A percentile compares a stretch with the other conserved stretches of the same genome.
These are phyloP conservation scores for Copromyces sp. DNA, from an alignment of 495 filamentous ascomycete genomes.

Conservation along the genomic window DNA sequence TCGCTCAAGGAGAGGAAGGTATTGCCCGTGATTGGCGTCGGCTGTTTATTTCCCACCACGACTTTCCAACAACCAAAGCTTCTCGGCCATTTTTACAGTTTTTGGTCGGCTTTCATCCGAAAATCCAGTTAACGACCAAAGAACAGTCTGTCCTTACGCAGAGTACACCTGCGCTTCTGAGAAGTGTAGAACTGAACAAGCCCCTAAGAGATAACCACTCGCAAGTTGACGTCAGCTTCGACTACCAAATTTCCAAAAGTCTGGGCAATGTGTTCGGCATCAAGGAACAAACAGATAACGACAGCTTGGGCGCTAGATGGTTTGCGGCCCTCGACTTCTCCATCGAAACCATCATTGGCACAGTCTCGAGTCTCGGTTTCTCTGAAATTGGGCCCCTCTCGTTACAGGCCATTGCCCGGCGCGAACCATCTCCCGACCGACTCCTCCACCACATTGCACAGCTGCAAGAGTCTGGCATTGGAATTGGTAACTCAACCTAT, in stretches of 20 bases:
- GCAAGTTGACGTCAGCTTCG: slow-evolving; percentile 12
- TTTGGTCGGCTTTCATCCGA: slow-evolving; percentile 22
- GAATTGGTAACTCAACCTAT: slow-evolving; percentile 48
- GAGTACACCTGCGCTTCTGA: neutral
- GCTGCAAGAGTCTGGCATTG: slow-evolving; percentile 49
- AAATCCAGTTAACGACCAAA: slow-evolving; percentile 1
- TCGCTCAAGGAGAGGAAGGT: slow-evolving; percentile 34
- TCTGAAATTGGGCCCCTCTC: slow-evolving; percentile 60
- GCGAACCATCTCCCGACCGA: slow-evolving; percentile 43
- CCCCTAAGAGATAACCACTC: neutral
- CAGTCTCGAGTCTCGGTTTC: slow-evolving; percentile 54
- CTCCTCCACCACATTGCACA: slow-evolving; percentile 45
- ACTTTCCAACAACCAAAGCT: slow-evolving; percentile 16
- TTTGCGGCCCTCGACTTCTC: slow-evolving; percentile 57
- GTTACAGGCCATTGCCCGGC: slow-evolving; percentile 56
- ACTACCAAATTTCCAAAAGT: slow-evolving; percentile 32
- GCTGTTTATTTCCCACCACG: slow-evolving; percentile 18
- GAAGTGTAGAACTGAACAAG: neutral
- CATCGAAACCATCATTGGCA: slow-evolving; percentile 52
- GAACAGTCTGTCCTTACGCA: neutral
- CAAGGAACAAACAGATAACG: slow-evolving; percentile 40
- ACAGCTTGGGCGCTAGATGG: slow-evolving; percentile 53
- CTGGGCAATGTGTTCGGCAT: slow-evolving; percentile 37
- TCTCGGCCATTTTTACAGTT: slow-evolving; percentile 27
- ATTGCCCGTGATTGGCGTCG: slow-evolving; percentile 51